phyloP scores from a whole-genome alignment of 441 rosid species.

The Aquilaria agallochum region DNA sequence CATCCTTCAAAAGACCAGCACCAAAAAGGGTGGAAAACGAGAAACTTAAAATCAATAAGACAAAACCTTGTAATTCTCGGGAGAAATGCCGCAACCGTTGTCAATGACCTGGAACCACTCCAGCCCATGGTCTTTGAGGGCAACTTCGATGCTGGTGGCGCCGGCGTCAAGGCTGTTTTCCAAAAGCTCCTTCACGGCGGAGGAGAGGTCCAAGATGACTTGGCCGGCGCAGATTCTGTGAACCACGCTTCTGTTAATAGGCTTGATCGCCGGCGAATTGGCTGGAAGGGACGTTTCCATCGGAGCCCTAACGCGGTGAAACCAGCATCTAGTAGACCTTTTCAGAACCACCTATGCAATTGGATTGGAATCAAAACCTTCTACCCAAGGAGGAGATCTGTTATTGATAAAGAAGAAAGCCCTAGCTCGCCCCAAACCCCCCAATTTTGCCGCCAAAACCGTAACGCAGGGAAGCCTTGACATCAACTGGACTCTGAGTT shows the following conservation, averaged over 20 bases:
- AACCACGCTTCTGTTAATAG: slow-evolving; percentile 73
- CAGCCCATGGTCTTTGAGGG: slow-evolving; percentile 75
- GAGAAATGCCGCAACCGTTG: slow-evolving; percentile 91
- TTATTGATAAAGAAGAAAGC: not conserved
- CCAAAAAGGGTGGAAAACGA: not conserved
- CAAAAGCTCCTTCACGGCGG: slow-evolving; percentile 93
- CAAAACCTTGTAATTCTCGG: slow-evolving; percentile 70
- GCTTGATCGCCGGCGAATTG: slow-evolving; percentile 43
- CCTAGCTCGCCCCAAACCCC: not conserved
- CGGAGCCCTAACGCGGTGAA: slow-evolving; percentile 5
- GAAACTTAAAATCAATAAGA: not conserved
- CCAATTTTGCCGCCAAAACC: slow-evolving; percentile 31
- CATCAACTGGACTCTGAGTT: no score
- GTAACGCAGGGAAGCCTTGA: not conserved
- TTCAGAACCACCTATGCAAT: not conserved
- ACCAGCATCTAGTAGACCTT: not conserved
- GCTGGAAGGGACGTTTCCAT: slow-evolving; percentile 31
- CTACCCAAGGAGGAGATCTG: not conserved
- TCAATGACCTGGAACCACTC: slow-evolving; percentile 93
- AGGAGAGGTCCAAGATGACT: slow-evolving; percentile 87
- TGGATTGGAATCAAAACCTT: slow-evolving; percentile 1
- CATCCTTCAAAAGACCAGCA: not conserved
- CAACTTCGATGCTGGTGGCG: slow-evolving; percentile 76
- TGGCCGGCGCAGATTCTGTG: slow-evolving; percentile 91
- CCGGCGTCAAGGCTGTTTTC: slow-evolving; percentile 99